Evolutionary conservation across 2,329 filamentous ascomycete species (phyloP).

Genomic region (Tolypocladium nubicola): DNA sequence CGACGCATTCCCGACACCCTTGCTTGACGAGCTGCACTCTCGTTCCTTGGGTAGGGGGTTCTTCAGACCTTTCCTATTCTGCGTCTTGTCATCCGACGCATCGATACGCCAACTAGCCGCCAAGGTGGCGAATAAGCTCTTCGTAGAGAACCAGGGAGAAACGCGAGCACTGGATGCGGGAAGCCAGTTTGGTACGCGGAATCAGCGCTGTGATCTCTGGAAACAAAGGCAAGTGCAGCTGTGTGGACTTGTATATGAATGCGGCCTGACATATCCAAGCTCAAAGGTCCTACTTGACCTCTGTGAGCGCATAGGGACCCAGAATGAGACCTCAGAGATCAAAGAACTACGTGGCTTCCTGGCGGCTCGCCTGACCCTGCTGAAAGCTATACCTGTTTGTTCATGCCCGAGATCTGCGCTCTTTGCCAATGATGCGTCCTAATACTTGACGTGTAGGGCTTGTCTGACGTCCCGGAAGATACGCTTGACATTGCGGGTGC

Average conservation of each 20-base stretch:
- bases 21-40: slow-evolving; percentile 19
- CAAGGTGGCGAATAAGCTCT: slow-evolving; percentile 36
- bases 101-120: slow-evolving; percentile 37
- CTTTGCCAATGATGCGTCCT: slow-evolving; percentile 1
- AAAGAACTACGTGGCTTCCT: slow-evolving; percentile 44
- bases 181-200: slow-evolving; percentile 12
- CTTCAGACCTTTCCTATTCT: slow-evolving; percentile 41
- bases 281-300: slow-evolving; percentile 32
- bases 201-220: slow-evolving; percentile 36
- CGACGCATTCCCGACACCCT: slow-evolving; percentile 32
- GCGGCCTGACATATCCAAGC: slow-evolving; percentile 9
- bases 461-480: slow-evolving; percentile 43
- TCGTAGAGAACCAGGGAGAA: slow-evolving; percentile 18
- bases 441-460: slow-evolving; percentile 28
- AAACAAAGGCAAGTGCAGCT: slow-evolving; percentile 32
- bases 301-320: slow-evolving; percentile 35
- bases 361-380: slow-evolving; percentile 40
- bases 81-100: slow-evolving; percentile 40
- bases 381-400: slow-evolving; percentile 39
- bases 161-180: slow-evolving; percentile 14
- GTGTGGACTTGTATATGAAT: background rate
- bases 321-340: slow-evolving; percentile 32
- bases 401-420: background rate
- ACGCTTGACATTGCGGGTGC: slow-evolving; percentile 42
- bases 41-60: slow-evolving; percentile 18